phyloP scores from a whole-genome alignment of 129 eudicot genomes.

The carrot (Daucus carota) region DNA sequence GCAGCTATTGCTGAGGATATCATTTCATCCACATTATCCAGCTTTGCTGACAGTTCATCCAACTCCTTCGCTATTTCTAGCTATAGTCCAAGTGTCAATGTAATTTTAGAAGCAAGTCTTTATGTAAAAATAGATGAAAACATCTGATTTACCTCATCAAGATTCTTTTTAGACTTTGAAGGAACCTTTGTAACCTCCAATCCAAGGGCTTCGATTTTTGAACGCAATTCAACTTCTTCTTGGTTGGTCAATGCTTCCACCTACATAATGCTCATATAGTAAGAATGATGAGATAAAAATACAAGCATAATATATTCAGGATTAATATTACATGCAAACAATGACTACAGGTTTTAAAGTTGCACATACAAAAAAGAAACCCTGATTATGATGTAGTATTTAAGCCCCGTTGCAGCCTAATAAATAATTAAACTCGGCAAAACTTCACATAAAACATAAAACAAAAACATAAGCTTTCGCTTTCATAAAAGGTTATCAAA shows the following conservation, averaged over 20 bases:
- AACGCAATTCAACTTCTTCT: conserved; percentile 92
- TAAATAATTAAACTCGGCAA: not conserved
- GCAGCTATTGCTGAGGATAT: conserved; percentile 75
- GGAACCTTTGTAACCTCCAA: conserved; percentile 83
- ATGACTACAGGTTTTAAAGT: not conserved
- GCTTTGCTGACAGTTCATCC: conserved; percentile 75
- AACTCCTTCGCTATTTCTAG: conserved; percentile 71
- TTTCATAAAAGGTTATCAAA: too few species aligned
- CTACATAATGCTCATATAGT: conserved; percentile 18
- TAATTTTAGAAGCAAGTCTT: not conserved
- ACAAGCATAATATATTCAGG: not conserved
- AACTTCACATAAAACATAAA: not conserved
- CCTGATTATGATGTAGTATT: not conserved
- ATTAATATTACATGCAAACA: not conserved
- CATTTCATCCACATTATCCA: conserved; percentile 83
- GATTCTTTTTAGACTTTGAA: conserved; percentile 49
- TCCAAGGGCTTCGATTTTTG: conserved; percentile 81
- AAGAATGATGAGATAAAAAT: not conserved
- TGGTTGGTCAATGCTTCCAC: conserved; percentile 80
- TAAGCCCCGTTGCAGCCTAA: not conserved
- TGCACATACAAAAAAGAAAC: not conserved
- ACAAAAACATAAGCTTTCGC: not conserved
- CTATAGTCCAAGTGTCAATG: conserved; percentile 22
- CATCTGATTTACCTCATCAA: conserved; percentile 50
- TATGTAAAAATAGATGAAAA: not conserved